Conservation (phyloP, 2,329 filamentous ascomycete genomes). For the Hypoxylon sp. region DNA sequence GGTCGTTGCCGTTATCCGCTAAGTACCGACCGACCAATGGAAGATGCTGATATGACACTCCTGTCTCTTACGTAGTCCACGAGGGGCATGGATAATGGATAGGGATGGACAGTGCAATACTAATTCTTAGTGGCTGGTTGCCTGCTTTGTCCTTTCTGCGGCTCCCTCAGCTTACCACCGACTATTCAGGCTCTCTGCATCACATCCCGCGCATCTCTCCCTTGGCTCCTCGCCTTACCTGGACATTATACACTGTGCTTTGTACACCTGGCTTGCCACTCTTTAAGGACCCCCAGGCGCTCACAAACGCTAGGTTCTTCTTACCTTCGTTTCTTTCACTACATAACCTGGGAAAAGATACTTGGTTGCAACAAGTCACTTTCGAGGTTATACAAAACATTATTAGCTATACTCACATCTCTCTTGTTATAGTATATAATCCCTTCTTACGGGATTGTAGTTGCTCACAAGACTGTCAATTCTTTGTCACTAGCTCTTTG, state of each 20-base stretch:
- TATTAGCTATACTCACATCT: slow-evolving; percentile 41
- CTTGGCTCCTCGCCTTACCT: slow-evolving; percentile 44
- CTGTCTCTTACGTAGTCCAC: slow-evolving; percentile 26
- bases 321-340: slow-evolving; percentile 44
- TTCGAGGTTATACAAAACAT: slow-evolving; percentile 40
- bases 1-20: slow-evolving; percentile 45
- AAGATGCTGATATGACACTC: slow-evolving; percentile 25
- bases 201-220: slow-evolving; percentile 45
- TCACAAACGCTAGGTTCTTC: slow-evolving; percentile 44
- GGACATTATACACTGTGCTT: slow-evolving; percentile 44
- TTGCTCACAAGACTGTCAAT: slow-evolving; percentile 38
- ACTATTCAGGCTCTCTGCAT: slow-evolving; percentile 47
- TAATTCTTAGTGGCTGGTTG: slow-evolving; percentile 33
- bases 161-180: slow-evolving; percentile 46
- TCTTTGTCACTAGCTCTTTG: slow-evolving; percentile 33
- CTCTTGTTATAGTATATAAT: slow-evolving; percentile 47
- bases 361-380: slow-evolving; percentile 38
- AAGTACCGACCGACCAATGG: slow-evolving; percentile 40
- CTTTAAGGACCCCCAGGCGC: slow-evolving; percentile 40
- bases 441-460: slow-evolving; percentile 40
- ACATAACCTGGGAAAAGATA: slow-evolving; percentile 39
- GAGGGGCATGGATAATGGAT: slow-evolving; percentile 31
- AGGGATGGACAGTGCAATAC: slow-evolving; percentile 37
- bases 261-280: slow-evolving; percentile 39
- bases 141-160: slow-evolving; percentile 40